Conservation (phyloP, 2,329 filamentous ascomycete species). For the Cladobotryum protrusum region DNA sequence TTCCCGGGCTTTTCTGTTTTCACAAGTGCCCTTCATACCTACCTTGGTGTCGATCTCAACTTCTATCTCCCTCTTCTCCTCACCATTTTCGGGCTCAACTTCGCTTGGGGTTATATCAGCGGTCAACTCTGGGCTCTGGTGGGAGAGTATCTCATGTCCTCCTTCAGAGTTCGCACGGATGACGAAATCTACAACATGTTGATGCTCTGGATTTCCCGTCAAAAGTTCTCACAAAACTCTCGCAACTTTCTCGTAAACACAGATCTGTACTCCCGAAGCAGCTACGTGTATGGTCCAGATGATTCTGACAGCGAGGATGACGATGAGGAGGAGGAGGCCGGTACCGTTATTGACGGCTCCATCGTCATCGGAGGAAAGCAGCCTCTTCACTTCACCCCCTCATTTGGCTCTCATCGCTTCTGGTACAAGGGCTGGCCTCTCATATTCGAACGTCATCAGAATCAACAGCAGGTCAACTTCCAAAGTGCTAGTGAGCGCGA, state of each 20-base stretch:
- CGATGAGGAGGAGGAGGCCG: conserved; percentile 26
- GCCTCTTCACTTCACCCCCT: conserved; percentile 57
- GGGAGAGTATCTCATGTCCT: conserved; percentile 54
- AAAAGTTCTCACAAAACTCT: conserved; percentile 53
- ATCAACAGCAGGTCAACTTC: conserved; percentile 35
- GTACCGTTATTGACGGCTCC: conserved; percentile 25
- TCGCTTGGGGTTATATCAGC: conserved; percentile 48
- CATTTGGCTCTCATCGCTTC: conserved; percentile 62
- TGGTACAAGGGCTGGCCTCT: conserved; percentile 56
- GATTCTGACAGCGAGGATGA: conserved; percentile 43
- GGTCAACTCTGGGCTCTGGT: conserved; percentile 42
- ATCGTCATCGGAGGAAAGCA: conserved; percentile 35
- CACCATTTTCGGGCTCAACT: conserved; percentile 40
- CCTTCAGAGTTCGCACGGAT: conserved; percentile 59
- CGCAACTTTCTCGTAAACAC: conserved; percentile 61
- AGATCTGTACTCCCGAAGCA: conserved; percentile 48
- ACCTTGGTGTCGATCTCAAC: conserved; percentile 56
- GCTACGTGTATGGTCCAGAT: conserved; percentile 38
- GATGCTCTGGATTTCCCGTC: conserved; percentile 62
- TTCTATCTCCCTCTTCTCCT: conserved; percentile 55
- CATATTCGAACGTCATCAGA: conserved; percentile 48
- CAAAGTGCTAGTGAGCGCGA: conserved; percentile 46
- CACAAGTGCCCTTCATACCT: conserved; percentile 45
- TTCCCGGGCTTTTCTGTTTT: conserved; percentile 60
- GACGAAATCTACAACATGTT: conserved; percentile 69